These are phyloP conservation scores for Hura crepitans DNA, from an alignment of 441 rosid genomes.

Conservation along the genomic window DNA sequence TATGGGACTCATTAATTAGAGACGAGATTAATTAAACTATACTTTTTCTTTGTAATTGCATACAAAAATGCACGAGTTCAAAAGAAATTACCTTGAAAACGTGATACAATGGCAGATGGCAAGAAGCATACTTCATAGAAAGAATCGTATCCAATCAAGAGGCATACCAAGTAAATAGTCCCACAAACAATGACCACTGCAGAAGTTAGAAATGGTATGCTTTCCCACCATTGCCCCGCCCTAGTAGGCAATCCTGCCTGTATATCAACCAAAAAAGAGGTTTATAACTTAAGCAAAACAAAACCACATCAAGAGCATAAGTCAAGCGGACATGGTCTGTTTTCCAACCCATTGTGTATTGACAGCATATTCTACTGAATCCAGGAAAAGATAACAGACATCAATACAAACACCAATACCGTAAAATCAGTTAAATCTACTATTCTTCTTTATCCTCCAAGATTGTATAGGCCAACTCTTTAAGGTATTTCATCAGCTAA, in stretches of 20 bases:
- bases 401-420: neutral
- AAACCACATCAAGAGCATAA: neutral
- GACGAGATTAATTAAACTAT: too few relatives aligned
- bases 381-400: too few relatives aligned
- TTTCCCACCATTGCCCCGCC: conserved; percentile 81
- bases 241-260: conserved; percentile 82
- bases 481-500: conserved; percentile 1
- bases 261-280: conserved; percentile 9
- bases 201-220: conserved; percentile 84
- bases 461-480: neutral
- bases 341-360: neutral
- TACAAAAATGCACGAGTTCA: conserved; percentile 13
- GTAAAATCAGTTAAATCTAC: neutral
- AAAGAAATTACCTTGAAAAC: conserved; percentile 63
- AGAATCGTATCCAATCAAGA: conserved; percentile 77
- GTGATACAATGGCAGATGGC: conserved; percentile 62
- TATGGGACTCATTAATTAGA: neutral
- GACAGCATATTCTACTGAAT: neutral
- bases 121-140: conserved; percentile 78
- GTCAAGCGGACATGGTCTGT: neutral
- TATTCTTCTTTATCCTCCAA: neutral
- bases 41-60: neutral
- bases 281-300: neutral
- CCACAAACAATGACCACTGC: conserved; percentile 67
- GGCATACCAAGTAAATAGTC: conserved; percentile 61